phyloP scores from a whole-genome alignment of 495 filamentous ascomycete species.

The Penicillium egyptiacum region DNA sequence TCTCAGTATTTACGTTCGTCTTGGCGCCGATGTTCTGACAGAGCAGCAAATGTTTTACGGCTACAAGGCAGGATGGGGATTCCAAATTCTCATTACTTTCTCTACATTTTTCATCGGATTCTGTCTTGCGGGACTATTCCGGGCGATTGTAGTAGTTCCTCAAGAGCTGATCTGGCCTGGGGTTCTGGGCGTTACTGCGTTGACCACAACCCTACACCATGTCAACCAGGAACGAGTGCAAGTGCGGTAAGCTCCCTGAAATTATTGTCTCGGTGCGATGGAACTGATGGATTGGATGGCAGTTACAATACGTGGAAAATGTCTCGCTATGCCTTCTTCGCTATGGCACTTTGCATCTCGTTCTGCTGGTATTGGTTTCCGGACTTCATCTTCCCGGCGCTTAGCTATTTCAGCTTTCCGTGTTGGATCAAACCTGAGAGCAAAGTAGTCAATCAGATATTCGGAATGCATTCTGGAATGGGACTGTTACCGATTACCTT shows the following conservation, averaged over 20 bases:
- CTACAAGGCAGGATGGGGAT: constrained; percentile 58
- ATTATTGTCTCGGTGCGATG: constrained; percentile 20
- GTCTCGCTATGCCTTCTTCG: constrained; percentile 77
- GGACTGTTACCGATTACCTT: constrained; percentile 81
- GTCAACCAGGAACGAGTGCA: constrained; percentile 21
- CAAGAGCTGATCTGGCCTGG: constrained; percentile 85
- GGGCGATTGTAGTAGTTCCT: constrained; percentile 76
- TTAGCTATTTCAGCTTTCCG: constrained; percentile 81
- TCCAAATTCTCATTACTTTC: constrained; percentile 42
- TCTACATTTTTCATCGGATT: constrained; percentile 54
- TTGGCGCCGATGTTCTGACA: constrained; percentile 62
- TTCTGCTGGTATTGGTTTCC: constrained; percentile 77
- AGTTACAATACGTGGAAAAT: constrained; percentile 74
- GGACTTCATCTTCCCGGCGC: constrained; percentile 72
- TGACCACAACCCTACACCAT: constrained; percentile 76
- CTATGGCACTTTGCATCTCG: constrained; percentile 57
- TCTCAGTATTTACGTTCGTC: constrained; percentile 51
- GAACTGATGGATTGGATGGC: constrained; percentile 23
- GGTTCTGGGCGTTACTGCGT: constrained; percentile 75
- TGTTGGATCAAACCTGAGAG: constrained; percentile 82
- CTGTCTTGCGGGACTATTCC: constrained; percentile 52
- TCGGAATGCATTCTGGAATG: constrained; percentile 74
- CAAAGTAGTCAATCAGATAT: constrained; percentile 74
- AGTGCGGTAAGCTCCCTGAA: constrained; percentile 21
- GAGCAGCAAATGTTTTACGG: constrained; percentile 63